phyloP scores from a whole-genome alignment of 345 rosid species.

The Populus simonii region DNA sequence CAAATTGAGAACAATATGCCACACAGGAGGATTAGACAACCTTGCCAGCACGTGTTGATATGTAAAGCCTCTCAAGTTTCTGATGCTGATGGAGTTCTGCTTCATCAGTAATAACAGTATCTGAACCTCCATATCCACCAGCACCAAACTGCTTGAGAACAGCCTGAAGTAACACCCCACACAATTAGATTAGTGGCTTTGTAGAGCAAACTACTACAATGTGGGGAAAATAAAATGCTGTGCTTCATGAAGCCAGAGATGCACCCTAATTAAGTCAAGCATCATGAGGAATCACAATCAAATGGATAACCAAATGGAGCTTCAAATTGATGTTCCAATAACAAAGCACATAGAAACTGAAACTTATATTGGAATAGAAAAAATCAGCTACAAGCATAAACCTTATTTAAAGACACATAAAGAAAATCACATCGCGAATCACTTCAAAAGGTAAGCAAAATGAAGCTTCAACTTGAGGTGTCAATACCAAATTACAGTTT shows the following conservation, averaged over 20 bases:
- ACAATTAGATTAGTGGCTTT: not conserved
- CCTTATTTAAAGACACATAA: not conserved
- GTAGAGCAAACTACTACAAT: not conserved
- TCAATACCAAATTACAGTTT: not conserved
- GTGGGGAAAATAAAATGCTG: not conserved
- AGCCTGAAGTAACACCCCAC: conserved; percentile 48
- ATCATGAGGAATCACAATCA: not conserved
- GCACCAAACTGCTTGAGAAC: conserved; percentile 89
- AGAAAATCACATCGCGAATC: not conserved
- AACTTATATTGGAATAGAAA: not conserved
- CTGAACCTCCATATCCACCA: conserved; percentile 84
- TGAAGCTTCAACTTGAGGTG: conserved; percentile 9
- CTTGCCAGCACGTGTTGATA: conserved; percentile 90
- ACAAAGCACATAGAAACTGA: not conserved
- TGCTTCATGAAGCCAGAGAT: not conserved
- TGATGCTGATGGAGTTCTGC: conserved; percentile 77
- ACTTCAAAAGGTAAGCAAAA: not conserved
- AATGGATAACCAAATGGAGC: not conserved
- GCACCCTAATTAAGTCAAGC: conserved; percentile 4
- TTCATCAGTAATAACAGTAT: conserved; percentile 62
- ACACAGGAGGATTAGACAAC: conserved; percentile 33
- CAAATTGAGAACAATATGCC: conserved; percentile 3
- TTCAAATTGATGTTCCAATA: not conserved
- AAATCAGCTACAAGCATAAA: not conserved
- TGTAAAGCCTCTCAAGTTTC: conserved; percentile 83